A percentile compares a stretch with the other conserved stretches of the same genome.
Conservation (phyloP, 192 early-diverging fungal species). For the Linnemannia exigua region DNA sequence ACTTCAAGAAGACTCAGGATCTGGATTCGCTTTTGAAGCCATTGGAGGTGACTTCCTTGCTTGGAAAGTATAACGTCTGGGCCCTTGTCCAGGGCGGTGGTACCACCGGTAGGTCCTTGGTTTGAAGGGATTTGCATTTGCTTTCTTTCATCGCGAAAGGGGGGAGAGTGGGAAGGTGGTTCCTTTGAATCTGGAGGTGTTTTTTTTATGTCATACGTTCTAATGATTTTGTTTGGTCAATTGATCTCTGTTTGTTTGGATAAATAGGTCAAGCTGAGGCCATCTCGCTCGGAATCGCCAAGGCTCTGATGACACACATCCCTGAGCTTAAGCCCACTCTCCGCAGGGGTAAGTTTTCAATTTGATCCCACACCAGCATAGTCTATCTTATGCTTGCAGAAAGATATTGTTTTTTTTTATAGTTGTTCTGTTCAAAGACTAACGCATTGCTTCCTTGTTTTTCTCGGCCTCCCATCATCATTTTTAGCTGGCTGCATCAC, state of each 20-base stretch:
- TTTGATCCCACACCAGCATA: too few relatives aligned
- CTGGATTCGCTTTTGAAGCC: slow-evolving; percentile 81
- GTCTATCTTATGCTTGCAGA: not conserved
- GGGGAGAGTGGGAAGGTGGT: too few relatives aligned
- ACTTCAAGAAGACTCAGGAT: slow-evolving; percentile 80
- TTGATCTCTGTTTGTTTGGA: not conserved
- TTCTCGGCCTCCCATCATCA: slow-evolving; percentile 27
- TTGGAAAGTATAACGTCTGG: slow-evolving; percentile 92
- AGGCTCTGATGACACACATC: slow-evolving; percentile 78
- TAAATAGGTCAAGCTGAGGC: slow-evolving; percentile 85
- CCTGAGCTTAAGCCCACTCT: slow-evolving; percentile 70
- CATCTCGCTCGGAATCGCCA: slow-evolving; percentile 84
- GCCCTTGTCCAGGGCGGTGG: slow-evolving; percentile 86
- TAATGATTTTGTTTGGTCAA: not conserved
- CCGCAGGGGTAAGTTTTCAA: slow-evolving; percentile 58
- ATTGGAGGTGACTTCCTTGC: slow-evolving; percentile 71
- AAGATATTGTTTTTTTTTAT: not conserved
- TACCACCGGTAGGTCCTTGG: slow-evolving; percentile 64
- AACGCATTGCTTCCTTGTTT: not conserved
- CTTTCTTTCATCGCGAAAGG: too few relatives aligned
- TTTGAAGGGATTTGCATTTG: not conserved
- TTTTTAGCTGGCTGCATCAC: slow-evolving; percentile 67
- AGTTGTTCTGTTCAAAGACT: not conserved
- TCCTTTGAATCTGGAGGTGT: too few relatives aligned
- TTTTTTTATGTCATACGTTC: not conserved